Evolutionary conservation across 441 rosid species (phyloP).

Genomic region (Aquilaria agallochum): DNA sequence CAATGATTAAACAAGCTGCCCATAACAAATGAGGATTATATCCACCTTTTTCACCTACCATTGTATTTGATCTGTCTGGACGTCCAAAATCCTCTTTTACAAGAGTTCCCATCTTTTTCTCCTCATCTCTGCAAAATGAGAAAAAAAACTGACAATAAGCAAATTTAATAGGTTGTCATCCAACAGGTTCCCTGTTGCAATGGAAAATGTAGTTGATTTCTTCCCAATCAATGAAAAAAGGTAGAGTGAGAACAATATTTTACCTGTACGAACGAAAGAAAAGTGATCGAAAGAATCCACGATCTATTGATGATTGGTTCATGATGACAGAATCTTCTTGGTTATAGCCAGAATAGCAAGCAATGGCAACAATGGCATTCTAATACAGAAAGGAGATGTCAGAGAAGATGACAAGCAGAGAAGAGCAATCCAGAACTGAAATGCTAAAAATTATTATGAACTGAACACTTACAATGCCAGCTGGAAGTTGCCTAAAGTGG

Average conservation of each 20-base stretch:
- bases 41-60: constrained; percentile 43
- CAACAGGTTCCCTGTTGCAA: not conserved
- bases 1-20: not conserved
- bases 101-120: constrained; percentile 99
- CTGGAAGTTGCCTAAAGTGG: constrained; percentile 99
- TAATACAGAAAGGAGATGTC: constrained; percentile 23
- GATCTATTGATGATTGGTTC: constrained; percentile 97
- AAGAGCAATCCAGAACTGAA: constrained; percentile 1
- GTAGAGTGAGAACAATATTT: constrained; percentile 14
- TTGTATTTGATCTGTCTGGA: constrained; percentile 86
- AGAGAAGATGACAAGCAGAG: constrained; percentile 7
- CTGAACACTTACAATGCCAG: constrained; percentile 75
- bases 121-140: constrained; percentile 70
- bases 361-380: constrained; percentile 98
- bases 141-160: constrained; percentile 13
- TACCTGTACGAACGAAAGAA: constrained; percentile 96
- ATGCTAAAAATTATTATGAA: constrained; percentile 5
- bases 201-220: not conserved
- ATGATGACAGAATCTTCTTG: constrained; percentile 99
- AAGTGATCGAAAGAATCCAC: constrained; percentile 95
- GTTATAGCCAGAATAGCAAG: constrained; percentile 98
- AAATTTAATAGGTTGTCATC: constrained; percentile 5
- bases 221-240: not conserved
- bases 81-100: constrained; percentile 99
- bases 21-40: not conserved